Evolutionary conservation across 371 early-diverging fungal genomes (phyloP).

Genomic region (Rhizopus stolonifer): DNA sequence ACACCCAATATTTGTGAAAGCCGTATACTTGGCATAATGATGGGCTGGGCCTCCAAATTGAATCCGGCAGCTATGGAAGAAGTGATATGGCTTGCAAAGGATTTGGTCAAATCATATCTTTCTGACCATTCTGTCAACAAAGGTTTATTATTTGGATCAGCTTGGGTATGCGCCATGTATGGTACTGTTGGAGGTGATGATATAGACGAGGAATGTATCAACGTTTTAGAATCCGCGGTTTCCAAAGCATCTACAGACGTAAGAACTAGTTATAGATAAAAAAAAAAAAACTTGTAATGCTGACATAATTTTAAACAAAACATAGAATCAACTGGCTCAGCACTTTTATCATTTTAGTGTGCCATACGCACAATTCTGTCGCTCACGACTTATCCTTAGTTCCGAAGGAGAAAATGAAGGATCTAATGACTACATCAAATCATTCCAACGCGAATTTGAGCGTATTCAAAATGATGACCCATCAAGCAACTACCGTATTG

Average conservation of each 20-base stretch:
- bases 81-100: slow-evolving; percentile 24
- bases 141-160: slow-evolving; percentile 32
- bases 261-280: slow-evolving; percentile 1
- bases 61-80: slow-evolving; percentile 25
- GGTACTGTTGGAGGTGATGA: slow-evolving; percentile 11
- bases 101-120: slow-evolving; percentile 18
- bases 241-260: slow-evolving; percentile 26
- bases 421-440: not conserved
- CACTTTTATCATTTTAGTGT: slow-evolving; percentile 40
- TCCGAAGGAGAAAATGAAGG: slow-evolving; percentile 7
- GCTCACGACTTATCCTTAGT: slow-evolving; percentile 14
- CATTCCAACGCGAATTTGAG: slow-evolving; percentile 14
- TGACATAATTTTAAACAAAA: too few species aligned
- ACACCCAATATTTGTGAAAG: slow-evolving; percentile 17
- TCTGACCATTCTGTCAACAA: slow-evolving; percentile 17
- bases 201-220: slow-evolving; percentile 18
- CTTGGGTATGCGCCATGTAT: slow-evolving; percentile 34
- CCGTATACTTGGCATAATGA: slow-evolving; percentile 37
- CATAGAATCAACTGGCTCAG: slow-evolving; percentile 14
- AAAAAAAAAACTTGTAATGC: too few species aligned
- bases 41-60: slow-evolving; percentile 41
- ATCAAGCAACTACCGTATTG: slow-evolving; percentile 26
- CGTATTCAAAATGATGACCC: slow-evolving; percentile 23
- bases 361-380: slow-evolving; percentile 23
- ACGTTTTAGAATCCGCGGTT: slow-evolving; percentile 22